Evolutionary conservation across 2,329 filamentous ascomycete species (phyloP).

Genomic region (Phaeosphaeria sp.): DNA sequence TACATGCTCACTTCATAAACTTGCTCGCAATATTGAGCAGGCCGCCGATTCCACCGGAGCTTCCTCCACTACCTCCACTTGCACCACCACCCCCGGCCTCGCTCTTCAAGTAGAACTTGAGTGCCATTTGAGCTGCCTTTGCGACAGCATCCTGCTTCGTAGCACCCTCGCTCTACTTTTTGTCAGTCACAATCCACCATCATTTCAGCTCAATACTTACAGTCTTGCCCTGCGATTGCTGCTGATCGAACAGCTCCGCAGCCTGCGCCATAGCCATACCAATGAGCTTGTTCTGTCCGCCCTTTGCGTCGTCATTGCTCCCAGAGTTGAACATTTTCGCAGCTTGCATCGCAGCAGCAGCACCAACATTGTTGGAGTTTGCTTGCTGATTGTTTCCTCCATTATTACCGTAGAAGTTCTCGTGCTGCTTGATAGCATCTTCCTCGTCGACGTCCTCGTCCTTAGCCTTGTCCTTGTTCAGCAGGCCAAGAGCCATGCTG

Average conservation of each 20-base stretch:
- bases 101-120: slow-evolving; percentile 91
- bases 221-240: slow-evolving; percentile 62
- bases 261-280: slow-evolving; percentile 89
- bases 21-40: slow-evolving; percentile 67
- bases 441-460: slow-evolving; percentile 63
- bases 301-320: slow-evolving; percentile 44
- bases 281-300: slow-evolving; percentile 78
- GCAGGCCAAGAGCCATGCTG: slow-evolving; percentile 61
- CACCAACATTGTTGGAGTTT: slow-evolving; percentile 60
- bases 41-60: slow-evolving; percentile 56
- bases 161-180: slow-evolving; percentile 55
- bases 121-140: slow-evolving; percentile 81
- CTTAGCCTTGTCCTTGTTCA: slow-evolving; percentile 49
- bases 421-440: slow-evolving; percentile 75
- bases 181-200: slow-evolving; percentile 51
- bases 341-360: slow-evolving; percentile 76
- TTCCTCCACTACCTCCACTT: slow-evolving; percentile 44
- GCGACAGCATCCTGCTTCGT: slow-evolving; percentile 83
- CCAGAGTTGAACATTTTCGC: slow-evolving; percentile 77
- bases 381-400: slow-evolving; percentile 51
- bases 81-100: slow-evolving; percentile 56
- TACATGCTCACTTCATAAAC: slow-evolving; percentile 56
- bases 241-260: slow-evolving; percentile 74
- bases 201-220: slow-evolving; percentile 43
- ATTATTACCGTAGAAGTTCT: slow-evolving; percentile 71